Evolutionary conservation across 73 alveolate species (phyloP), one percentile per base, ranked within the genome.

Genomic region (Strombidium stylifer): DNA sequence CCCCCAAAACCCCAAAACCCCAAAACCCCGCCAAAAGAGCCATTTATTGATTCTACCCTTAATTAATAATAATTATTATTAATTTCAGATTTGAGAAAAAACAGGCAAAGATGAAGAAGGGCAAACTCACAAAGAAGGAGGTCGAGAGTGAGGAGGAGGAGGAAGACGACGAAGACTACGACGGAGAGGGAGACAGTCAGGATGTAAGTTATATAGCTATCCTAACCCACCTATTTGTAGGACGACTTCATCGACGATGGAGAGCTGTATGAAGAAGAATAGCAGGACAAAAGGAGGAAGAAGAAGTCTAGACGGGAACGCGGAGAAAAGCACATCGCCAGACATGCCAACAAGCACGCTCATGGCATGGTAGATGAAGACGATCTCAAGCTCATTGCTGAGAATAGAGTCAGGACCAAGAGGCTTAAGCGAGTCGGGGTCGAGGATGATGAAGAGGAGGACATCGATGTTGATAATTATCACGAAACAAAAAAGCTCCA

Each of bases 121-220:
- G n/a, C n/a, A n/a, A n/a, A n/a, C n/a, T n/a, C n/a, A n/a, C n/a
- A n/a, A n/a, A n/a, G n/a, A n/a, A n/a, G n/a, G n/a, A n/a, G n/a
- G n/a, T n/a, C n/a, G n/a, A n/a, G n/a, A n/a, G n/a, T 46, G 78
- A 54, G 7, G 53, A 41, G 3, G 78, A 64, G 16, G 78, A 64
- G 37, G 78, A 64, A 14, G 65, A 44, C 11, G 54, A 64, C 30
- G 37, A 32, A 31, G 78, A 64, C 41, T 12, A 44, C 32, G 30
- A 14, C 46, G 31, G 12, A 28, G 64, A 47, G 55, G 19, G 42
- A 12, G 60, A 60, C 35, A 27, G 45, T 35, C 15, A 35, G 12
- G 45, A 35, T 12, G 69, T n/a, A n/a, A n/a, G n/a, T n/a, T n/a
- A n/a, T n/a, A n/a, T n/a, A n/a, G n/a, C n/a, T n/a, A n/a, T n/a